Evolutionary conservation across 805 yeast genomes (phyloP), one percentile per base, ranked within the genome.

Genomic region (Diddensiella transvaalensis): DNA sequence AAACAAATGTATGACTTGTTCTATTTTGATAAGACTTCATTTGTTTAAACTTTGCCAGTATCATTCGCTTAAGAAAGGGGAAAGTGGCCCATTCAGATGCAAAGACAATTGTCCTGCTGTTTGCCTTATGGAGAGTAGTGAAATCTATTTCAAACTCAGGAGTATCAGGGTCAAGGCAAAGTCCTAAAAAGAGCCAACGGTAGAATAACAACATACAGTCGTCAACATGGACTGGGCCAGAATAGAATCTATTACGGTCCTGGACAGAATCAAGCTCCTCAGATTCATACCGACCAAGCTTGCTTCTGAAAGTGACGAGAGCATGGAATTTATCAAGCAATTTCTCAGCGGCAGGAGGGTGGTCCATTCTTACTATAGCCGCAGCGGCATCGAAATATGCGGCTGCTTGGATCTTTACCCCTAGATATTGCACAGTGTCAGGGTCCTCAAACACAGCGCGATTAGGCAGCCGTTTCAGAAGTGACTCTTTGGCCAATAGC

Each of bases 131-230:
- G 18, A 35, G 10, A 22, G 37, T 35, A 22, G 15, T 24, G 32
- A 43, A 43, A 17, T 42, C 38, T 17, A 19, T 13, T 5, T 13
- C 24, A 3, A 42, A 21, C 39, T 46, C 49, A n/a, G 39, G 37
- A 2, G 35, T 38, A 18, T 49, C 47, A 10, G 52, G 52, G 29
- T 45, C 46, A n/a, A 30, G 22, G 18, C 49, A 41, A 2, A 49
- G 40, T 11, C 49, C 52, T n/a, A 46, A 22, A 32, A 41, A 49
- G 44, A 49, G 24, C 52, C 52, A 49, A 6, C 49, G 42, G 32
- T 23, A 38, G 30, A 46, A 39, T 15, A 43, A 40, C 11, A 47
- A 26, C 3, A 42, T 30, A 13, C 21, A 37, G 22, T 48, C 47
- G 3, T 46, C 49, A 11, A 46, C 29, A 33, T 40, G 41, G 22